phyloP scores from a whole-genome alignment of 306 rosid genomes.

The Pachyrhizus erosus region DNA sequence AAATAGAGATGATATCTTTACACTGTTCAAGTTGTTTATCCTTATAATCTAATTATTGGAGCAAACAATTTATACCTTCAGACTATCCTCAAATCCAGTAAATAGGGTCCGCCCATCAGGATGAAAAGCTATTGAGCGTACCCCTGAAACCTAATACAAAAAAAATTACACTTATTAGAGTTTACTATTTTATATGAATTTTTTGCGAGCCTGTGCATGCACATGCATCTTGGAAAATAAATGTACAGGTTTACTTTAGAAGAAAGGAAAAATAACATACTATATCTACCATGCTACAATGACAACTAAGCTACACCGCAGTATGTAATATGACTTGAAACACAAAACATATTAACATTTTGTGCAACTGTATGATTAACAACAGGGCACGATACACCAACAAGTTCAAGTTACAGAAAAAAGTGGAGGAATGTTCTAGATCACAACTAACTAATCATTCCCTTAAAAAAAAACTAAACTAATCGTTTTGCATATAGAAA shows the following conservation, averaged over 20 bases:
- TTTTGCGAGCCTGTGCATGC: background rate
- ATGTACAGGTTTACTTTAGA: conserved; percentile 24
- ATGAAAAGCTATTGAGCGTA: conserved; percentile 71
- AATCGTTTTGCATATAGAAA: background rate
- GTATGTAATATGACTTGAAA: background rate
- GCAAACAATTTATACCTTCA: conserved; percentile 61
- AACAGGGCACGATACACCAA: background rate
- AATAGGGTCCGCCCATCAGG: conserved; percentile 82
- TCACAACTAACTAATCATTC: no score
- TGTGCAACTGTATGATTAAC: background rate
- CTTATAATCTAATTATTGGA: background rate
- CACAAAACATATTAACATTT: background rate
- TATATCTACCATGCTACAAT: background rate
- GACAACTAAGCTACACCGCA: background rate
- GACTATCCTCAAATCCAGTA: conserved; percentile 75
- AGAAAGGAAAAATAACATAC: background rate
- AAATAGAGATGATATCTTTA: conserved; percentile 22
- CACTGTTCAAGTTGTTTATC: conserved; percentile 9
- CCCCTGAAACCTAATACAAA: conserved; percentile 66
- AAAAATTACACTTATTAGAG: background rate
- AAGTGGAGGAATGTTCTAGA: background rate
- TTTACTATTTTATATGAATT: background rate
- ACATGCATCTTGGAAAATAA: background rate
- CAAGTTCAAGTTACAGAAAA: background rate
- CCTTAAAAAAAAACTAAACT: no score